Evolutionary conservation across 2,329 filamentous ascomycete genomes (phyloP), one percentile per base, ranked within the genome.

Genomic region (Phyllachora maydis): DNA sequence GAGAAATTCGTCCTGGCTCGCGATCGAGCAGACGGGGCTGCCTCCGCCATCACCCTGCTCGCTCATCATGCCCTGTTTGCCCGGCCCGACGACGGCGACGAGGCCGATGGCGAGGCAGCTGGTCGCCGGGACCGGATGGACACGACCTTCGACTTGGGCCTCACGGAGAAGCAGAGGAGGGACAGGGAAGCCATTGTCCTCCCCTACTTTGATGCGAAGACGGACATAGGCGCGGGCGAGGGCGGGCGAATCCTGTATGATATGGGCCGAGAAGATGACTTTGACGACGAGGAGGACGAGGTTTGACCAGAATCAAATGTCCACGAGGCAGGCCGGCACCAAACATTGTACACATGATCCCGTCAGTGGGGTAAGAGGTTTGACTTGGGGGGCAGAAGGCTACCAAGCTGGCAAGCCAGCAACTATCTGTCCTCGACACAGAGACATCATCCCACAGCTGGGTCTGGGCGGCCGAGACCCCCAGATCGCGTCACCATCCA

Each of bases 201-300:
- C 45, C 88, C 88, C 10, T 95, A 98, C 45, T 93, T 90, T 47
- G 88, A 98, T 53, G 88, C 88, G 13, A 88, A 98, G 58, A 78
- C 69, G 25, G 74, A 73, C 22, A 62, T 69, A 24, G 73, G 70
- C 1, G 62, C 66, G 1, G 83, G 83, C 0, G 81, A 91, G 38
- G 85, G 88, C 4, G 88, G 88, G 0, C 63, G 85, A 30, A 98
- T 98, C 33, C 42, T 98, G 39, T 98, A 98, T 44, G 85, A 95
- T 36, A 91, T 95, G 77, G 85, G 83, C 2, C 65, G 70, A 31
- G 88, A 95, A 51, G 88, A 98, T 47, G 82, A 95, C 43, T 95
- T 93, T 28, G 45, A 49, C 28, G 45, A 49, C 13, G 45, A 49
- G 27, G 45, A 93, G 39, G 83, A 93, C 49, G 83, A 93, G 49